Conservation (phyloP, 1,284 basidiomycete species). For the Ganoderma lucidum region DNA sequence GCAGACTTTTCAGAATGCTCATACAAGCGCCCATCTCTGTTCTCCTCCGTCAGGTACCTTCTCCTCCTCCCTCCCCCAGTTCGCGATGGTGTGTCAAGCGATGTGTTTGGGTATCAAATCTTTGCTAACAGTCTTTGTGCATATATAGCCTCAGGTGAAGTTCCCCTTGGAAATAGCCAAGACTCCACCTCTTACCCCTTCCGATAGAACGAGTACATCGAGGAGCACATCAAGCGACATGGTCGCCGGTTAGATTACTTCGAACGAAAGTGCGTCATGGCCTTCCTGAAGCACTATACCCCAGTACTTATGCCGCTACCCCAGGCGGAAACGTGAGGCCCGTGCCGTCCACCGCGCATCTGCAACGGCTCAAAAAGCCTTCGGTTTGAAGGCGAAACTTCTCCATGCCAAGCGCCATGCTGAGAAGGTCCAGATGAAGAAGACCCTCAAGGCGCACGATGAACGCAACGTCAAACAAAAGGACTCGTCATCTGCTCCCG, state of each 20-base stretch:
- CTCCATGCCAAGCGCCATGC: slow-evolving; percentile 96
- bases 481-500: slow-evolving; percentile 82
- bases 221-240: slow-evolving; percentile 90
- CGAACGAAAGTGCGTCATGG: slow-evolving; percentile 75
- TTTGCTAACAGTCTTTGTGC: slow-evolving; percentile 2
- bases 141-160: slow-evolving; percentile 72
- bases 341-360: slow-evolving; percentile 92
- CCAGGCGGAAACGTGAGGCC: slow-evolving; percentile 93
- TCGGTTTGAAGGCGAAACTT: slow-evolving; percentile 97
- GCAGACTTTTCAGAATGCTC: slow-evolving; percentile 20
- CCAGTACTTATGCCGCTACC: slow-evolving; percentile 9
- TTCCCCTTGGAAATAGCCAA: background rate
- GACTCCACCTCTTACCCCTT: slow-evolving; percentile 1
- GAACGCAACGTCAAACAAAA: slow-evolving; percentile 97
- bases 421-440: slow-evolving; percentile 99
- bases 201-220: slow-evolving; percentile 87
- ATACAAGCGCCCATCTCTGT: slow-evolving; percentile 21
- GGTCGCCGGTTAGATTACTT: slow-evolving; percentile 87
- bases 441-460: slow-evolving; percentile 99
- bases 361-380: slow-evolving; percentile 90
- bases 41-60: slow-evolving; percentile 23
- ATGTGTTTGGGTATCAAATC: background rate
- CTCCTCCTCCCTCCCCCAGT: slow-evolving; percentile 15
- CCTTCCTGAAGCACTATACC: slow-evolving; percentile 5
- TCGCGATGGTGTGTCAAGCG: slow-evolving; percentile 32